Base-by-base conservation (phyloP, 1,284 basidiomycete genomes). In the Inonotus hispidus region DNA sequence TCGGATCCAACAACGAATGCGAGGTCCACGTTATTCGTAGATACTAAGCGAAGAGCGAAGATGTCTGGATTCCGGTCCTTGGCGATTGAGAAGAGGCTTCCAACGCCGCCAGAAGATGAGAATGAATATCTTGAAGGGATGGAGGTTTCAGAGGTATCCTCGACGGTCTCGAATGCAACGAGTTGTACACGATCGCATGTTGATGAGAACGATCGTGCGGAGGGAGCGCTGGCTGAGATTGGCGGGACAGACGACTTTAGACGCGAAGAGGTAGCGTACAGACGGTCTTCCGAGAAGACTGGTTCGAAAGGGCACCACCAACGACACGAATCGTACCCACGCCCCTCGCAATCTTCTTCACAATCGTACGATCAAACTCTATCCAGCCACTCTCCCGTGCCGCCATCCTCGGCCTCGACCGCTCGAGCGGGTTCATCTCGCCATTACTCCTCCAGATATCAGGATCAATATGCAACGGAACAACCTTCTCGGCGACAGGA, bases 51-150 rank as follows among this genome's bases (percentile, higher is more conserved):
- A 25, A 27, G 25, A 49, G 23, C 25, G 16, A 43, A 29, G 46
- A 49, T 1, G 46, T 8, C n/a, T 13, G 46, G 6, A 3, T 49
- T 25, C 14, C 19, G 25, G 10, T 16, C 37, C 2, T 43, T 35
- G 45, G 46, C 43, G 13, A 27, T 52, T 16, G 55, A 61, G 35
- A 62, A 62, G 39, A 47, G 56, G 27, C 29, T 58, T 47, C 56
- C 60, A 25, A 58, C 60, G 25, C 60, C 60, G 19, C 60, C 60
- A 4, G 60, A 62, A 52, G 60, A 61, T 13, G 53, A 55, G 23
- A 37, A 55, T 14, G 37, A 19, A 38, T 25, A 23, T 10, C 35
- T 37, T 19, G 53, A 55, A 25, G 37, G 21, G 10, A 16, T 23
- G 41, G 46, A 32, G 35, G 21, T 39, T 4, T 7, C 7, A 43